A percentile compares a stretch with the other conserved stretches of the same genome.
Evolutionary conservation across 495 filamentous ascomycete species (phyloP).

Genomic region (Aspergillus hancockii): DNA sequence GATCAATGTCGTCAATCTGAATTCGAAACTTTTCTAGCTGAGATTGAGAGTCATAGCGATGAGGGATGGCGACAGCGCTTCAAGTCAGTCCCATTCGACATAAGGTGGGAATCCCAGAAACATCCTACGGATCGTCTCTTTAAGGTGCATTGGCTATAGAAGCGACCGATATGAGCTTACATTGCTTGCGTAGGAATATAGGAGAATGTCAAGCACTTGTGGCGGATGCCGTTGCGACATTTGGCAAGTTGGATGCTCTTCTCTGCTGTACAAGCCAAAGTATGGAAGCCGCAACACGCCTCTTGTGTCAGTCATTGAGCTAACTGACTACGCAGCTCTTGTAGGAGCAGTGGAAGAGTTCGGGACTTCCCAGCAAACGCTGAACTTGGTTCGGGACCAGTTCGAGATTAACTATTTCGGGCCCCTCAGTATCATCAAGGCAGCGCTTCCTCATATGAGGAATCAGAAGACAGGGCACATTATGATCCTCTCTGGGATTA

Average conservation of each 20-base stretch:
- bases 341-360: conserved; percentile 93
- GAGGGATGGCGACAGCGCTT: conserved; percentile 48
- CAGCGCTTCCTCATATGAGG: conserved; percentile 77
- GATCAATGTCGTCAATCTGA: conserved; percentile 49
- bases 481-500: conserved; percentile 85
- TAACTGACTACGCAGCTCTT: conserved; percentile 55
- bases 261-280: conserved; percentile 86
- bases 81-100: conserved; percentile 49
- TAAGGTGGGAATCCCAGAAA: conserved; percentile 38
- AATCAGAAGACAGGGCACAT: conserved; percentile 81
- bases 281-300: conserved; percentile 29
- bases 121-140: neutral
- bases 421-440: conserved; percentile 93
- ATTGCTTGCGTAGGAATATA: conserved; percentile 36
- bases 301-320: conserved; percentile 2
- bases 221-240: conserved; percentile 79
- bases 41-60: conserved; percentile 66
- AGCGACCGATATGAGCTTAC: conserved; percentile 17
- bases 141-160: neutral
- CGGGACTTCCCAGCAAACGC: conserved; percentile 66
- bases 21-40: conserved; percentile 57
- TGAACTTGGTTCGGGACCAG: conserved; percentile 81
- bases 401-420: conserved; percentile 96
- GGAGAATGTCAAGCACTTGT: conserved; percentile 75
- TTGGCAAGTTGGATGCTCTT: conserved; percentile 85